Conservation (phyloP, 1,284 basidiomycete genomes). For the Schizophyllum amplum region DNA sequence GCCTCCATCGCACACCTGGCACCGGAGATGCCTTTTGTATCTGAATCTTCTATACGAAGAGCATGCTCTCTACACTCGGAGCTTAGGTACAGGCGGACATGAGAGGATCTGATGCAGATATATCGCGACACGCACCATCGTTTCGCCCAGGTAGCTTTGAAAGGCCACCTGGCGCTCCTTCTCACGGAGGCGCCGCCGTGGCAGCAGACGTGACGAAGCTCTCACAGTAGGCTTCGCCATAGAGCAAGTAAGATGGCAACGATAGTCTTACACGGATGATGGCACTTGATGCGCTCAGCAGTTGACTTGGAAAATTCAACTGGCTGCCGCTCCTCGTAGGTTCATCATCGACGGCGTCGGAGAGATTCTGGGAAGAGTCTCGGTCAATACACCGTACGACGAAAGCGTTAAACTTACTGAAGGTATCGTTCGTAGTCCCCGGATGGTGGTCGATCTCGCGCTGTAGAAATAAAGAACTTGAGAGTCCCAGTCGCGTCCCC, state of each 20-base stretch:
- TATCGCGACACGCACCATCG: too few species aligned
- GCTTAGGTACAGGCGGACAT: too few species aligned
- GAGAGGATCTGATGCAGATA: too few species aligned
- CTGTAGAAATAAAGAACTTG: constrained; percentile 58
- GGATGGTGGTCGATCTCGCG: constrained; percentile 28
- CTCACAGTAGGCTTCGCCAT: too few species aligned
- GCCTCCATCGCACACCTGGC: too few species aligned
- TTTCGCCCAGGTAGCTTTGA: too few species aligned
- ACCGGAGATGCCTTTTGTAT: too few species aligned
- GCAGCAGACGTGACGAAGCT: too few species aligned
- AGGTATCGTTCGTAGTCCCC: not conserved
- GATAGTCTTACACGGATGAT: not conserved
- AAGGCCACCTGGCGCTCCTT: too few species aligned
- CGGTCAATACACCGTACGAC: not conserved
- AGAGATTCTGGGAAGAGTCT: not conserved
- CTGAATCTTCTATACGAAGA: too few species aligned
- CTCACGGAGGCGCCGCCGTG: too few species aligned
- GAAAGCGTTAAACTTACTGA: not conserved
- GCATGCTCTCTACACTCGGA: too few species aligned
- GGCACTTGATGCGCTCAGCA: not conserved
- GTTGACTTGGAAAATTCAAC: not conserved
- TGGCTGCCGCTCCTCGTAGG: not conserved
- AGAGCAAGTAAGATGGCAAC: not conserved
- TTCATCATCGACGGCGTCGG: not conserved
- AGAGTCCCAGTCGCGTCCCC: constrained; percentile 62